A percentile compares a stretch with the other conserved stretches of the same genome.
phyloP scores from a whole-genome alignment of 1,139 yeast species.

The Debaryomycetaceae sp. region DNA sequence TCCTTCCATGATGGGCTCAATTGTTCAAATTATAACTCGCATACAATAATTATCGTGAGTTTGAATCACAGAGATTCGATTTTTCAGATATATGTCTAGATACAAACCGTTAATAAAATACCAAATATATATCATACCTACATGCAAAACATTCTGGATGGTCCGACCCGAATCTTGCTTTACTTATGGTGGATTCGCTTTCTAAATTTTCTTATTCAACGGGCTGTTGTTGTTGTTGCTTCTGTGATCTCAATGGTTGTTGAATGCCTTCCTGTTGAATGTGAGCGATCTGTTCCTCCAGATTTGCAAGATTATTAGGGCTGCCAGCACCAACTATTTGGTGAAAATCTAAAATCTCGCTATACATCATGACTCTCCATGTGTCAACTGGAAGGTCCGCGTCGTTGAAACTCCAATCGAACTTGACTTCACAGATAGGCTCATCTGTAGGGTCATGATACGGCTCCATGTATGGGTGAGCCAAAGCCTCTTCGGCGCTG shows the following conservation, averaged over 20 bases:
- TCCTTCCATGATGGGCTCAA: not conserved
- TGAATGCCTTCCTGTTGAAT: slow-evolving; percentile 31
- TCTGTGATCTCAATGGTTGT: slow-evolving; percentile 14
- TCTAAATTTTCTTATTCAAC: slow-evolving; percentile 13
- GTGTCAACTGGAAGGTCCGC: slow-evolving; percentile 97
- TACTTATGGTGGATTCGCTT: not conserved
- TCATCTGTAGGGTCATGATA: slow-evolving; percentile 98
- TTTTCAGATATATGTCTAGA: not conserved
- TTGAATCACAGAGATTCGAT: too few relatives aligned
- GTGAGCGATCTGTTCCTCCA: slow-evolving; percentile 26
- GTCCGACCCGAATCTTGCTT: not conserved
- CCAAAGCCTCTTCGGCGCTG: slow-evolving; percentile 84
- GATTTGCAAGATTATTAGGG: slow-evolving; percentile 9
- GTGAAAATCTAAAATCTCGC: slow-evolving; percentile 94
- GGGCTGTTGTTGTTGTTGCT: slow-evolving; percentile 13
- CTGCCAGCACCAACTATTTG: slow-evolving; percentile 53
- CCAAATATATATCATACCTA: not conserved
- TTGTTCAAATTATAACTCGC: too few relatives aligned
- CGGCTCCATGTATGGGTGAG: slow-evolving; percentile 93
- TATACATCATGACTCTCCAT: slow-evolving; percentile 99
- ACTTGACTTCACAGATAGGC: slow-evolving; percentile 88
- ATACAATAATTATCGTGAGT: too few relatives aligned
- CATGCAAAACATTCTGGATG: not conserved
- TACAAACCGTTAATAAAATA: not conserved
- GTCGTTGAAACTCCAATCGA: slow-evolving; percentile 98